A percentile compares a stretch with the other conserved stretches of the same genome.
phyloP scores from a whole-genome alignment of 352 stramenopile genomes.

The Peronospora farinosa region DNA sequence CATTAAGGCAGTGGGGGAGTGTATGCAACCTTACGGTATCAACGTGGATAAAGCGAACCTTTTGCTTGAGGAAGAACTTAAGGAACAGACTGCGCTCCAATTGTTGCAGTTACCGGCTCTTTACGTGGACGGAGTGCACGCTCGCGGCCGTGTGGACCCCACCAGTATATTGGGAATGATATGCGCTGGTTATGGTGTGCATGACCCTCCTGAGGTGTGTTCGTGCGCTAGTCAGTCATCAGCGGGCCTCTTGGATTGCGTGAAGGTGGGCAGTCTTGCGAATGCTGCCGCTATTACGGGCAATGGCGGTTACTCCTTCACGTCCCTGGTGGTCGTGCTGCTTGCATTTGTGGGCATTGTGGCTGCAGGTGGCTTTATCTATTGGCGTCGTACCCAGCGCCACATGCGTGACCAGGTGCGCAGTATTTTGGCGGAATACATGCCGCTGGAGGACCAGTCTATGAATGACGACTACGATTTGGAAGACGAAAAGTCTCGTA shows the following conservation, averaged over 20 bases:
- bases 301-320: slow-evolving; percentile 71
- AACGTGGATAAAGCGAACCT: slow-evolving; percentile 82
- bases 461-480: slow-evolving; percentile 63
- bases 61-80: slow-evolving; percentile 87
- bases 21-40: slow-evolving; percentile 90
- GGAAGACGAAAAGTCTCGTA: slow-evolving; percentile 38
- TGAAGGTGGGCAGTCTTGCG: slow-evolving; percentile 64
- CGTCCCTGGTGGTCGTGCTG: slow-evolving; percentile 81
- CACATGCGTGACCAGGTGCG: slow-evolving; percentile 94
- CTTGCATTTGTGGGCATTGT: slow-evolving; percentile 72
- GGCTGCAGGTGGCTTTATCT: slow-evolving; percentile 71
- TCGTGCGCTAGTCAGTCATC: slow-evolving; percentile 63
- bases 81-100: slow-evolving; percentile 84
- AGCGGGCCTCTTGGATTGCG: slow-evolving; percentile 55
- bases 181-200: slow-evolving; percentile 74
- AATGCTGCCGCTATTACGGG: slow-evolving; percentile 47
- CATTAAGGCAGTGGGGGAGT: slow-evolving; percentile 81
- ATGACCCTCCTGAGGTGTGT: slow-evolving; percentile 75
- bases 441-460: slow-evolving; percentile 90
- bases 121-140: slow-evolving; percentile 93
- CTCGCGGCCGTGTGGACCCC: slow-evolving; percentile 86
- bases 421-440: slow-evolving; percentile 95
- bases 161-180: slow-evolving; percentile 83
- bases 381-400: slow-evolving; percentile 88
- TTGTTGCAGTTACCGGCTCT: slow-evolving; percentile 89